Evolutionary conservation across 2,329 filamentous ascomycete genomes (phyloP).

Genomic region (Cadophora luteo-olivacea): DNA sequence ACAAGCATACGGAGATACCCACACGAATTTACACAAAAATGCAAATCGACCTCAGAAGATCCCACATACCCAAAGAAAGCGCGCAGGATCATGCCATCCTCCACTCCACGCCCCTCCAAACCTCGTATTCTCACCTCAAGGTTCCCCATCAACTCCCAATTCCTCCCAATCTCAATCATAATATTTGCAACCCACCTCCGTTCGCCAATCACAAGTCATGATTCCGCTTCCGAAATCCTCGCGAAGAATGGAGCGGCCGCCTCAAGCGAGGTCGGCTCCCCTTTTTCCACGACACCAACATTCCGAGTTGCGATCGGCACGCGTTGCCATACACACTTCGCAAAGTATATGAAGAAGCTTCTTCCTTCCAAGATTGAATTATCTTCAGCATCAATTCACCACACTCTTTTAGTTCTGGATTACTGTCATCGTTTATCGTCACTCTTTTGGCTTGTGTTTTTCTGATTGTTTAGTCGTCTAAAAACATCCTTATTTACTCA

Average conservation of each 20-base stretch:
- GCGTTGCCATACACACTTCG: background rate
- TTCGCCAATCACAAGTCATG: background rate
- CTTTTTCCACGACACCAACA: conserved; percentile 3
- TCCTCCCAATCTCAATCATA: background rate
- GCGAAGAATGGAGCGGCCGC: conserved; percentile 15
- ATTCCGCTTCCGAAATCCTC: background rate
- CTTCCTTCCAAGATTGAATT: background rate
- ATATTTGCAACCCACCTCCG: background rate
- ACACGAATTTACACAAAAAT: background rate
- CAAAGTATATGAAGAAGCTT: conserved; percentile 5
- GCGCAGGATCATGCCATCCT: background rate
- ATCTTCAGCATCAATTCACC: background rate
- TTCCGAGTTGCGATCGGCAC: background rate
- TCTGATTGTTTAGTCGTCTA: too few relatives aligned
- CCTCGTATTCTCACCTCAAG: background rate
- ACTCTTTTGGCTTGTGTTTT: background rate
- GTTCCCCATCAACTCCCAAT: background rate
- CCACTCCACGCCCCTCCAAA: background rate
- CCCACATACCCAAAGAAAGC: background rate
- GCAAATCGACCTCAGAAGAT: background rate
- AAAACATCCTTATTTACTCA: background rate
- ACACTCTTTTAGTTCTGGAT: conserved; percentile 16
- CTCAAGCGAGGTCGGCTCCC: conserved; percentile 12
- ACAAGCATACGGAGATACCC: background rate
- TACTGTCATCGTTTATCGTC: background rate